These are phyloP conservation scores for Coemansia brasiliensis DNA, from an alignment of 192 early-diverging fungal genomes.

Conservation along the genomic window DNA sequence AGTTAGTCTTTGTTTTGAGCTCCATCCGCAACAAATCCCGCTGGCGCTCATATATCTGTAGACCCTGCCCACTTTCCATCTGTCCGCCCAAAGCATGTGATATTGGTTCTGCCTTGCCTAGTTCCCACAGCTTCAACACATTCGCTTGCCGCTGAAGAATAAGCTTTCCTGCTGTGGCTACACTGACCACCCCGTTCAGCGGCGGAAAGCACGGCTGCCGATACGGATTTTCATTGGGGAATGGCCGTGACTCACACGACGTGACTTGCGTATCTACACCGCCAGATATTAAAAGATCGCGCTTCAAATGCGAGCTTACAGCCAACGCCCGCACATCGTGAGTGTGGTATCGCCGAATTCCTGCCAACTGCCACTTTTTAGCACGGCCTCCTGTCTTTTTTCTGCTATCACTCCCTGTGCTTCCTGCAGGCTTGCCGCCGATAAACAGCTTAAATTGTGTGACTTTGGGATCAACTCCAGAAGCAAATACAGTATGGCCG, in stretches of 20 bases:
- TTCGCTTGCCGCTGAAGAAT: conserved; percentile 64
- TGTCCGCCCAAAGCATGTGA: conserved; percentile 23
- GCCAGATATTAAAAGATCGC: conserved; percentile 79
- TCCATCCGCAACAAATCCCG: conserved; percentile 74
- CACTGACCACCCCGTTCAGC: conserved; percentile 56
- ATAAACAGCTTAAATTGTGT: conserved; percentile 61
- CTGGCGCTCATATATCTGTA: conserved; percentile 63
- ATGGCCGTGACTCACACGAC: conserved; percentile 59
- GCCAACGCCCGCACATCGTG: conserved; percentile 92
- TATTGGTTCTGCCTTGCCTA: conserved; percentile 63
- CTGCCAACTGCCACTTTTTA: conserved; percentile 76
- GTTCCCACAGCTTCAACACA: conserved; percentile 77
- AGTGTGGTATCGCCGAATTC: conserved; percentile 85
- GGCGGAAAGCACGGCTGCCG: conserved; percentile 68
- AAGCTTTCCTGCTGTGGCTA: conserved; percentile 64
- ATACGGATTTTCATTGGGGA: conserved; percentile 63
- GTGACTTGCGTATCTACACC: conserved; percentile 78
- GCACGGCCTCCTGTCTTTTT: conserved; percentile 3
- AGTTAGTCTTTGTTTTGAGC: conserved; percentile 67
- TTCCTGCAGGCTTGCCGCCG: conserved; percentile 27
- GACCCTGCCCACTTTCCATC: conserved; percentile 46
- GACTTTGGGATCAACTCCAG: conserved; percentile 89
- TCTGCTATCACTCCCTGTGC: conserved; percentile 4
- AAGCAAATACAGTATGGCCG: conserved; percentile 77
- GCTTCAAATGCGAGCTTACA: conserved; percentile 66